Percentiles rank a stretch among this genome's conserved stretches.
Evolutionary conservation across 768 basidiomycete genomes (phyloP).

Genomic region (Boletus barrowsii): DNA sequence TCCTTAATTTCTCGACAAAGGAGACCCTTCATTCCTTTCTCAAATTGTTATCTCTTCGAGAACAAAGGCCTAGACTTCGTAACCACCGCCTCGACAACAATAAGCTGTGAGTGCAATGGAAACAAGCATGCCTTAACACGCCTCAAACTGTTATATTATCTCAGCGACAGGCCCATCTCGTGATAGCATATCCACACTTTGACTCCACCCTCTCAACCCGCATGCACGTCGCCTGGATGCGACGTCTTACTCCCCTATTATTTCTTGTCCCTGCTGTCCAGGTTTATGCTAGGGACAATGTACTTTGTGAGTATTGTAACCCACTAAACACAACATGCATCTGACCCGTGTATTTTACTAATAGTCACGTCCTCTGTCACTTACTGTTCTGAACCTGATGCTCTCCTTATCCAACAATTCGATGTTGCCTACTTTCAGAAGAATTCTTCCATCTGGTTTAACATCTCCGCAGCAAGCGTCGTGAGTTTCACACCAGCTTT

Average conservation of each 20-base stretch:
- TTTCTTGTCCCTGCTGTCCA: slow-evolving; percentile 38
- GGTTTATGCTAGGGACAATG: slow-evolving; percentile 49
- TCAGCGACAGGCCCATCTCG: slow-evolving; percentile 8
- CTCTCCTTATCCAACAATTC: slow-evolving; percentile 75
- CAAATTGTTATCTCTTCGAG: slow-evolving; percentile 6
- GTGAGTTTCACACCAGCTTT: slow-evolving; percentile 44
- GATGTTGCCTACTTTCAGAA: slow-evolving; percentile 66
- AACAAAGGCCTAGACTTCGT: slow-evolving; percentile 16
- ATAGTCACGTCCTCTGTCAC: slow-evolving; percentile 85
- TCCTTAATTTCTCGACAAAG: too few relatives aligned
- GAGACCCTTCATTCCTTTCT: neutral
- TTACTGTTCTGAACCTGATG: slow-evolving; percentile 79
- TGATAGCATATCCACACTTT: slow-evolving; percentile 22
- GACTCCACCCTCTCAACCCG: slow-evolving; percentile 14
- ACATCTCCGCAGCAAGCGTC: slow-evolving; percentile 83
- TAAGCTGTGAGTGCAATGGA: slow-evolving; percentile 32
- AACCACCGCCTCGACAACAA: slow-evolving; percentile 31
- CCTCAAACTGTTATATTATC: slow-evolving; percentile 27
- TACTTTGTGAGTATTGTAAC: slow-evolving; percentile 52
- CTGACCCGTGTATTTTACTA: slow-evolving; percentile 1
- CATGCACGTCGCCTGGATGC: slow-evolving; percentile 81
- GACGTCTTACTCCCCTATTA: slow-evolving; percentile 47
- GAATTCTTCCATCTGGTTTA: slow-evolving; percentile 78
- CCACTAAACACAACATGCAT: neutral
- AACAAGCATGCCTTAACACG: slow-evolving; percentile 29